Evolutionary conservation across 495 filamentous ascomycete genomes (phyloP).

Genomic region (Clavariopsis aquatica): DNA sequence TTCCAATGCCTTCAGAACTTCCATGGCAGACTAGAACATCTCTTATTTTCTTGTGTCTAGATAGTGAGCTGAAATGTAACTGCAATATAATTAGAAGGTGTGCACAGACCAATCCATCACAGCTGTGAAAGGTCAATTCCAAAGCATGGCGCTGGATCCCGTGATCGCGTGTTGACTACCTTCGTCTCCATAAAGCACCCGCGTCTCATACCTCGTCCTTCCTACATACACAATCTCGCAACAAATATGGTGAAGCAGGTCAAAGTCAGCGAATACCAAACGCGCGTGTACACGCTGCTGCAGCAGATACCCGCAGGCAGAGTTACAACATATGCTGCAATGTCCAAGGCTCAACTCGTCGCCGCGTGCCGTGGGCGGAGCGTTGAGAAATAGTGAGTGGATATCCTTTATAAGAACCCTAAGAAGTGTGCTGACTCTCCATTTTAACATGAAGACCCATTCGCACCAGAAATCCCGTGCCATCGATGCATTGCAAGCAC

Average conservation of each 20-base stretch:
- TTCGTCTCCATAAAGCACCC: neutral
- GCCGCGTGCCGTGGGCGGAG: conserved; percentile 77
- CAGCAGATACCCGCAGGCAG: conserved; percentile 68
- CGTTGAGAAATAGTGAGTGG: conserved; percentile 55
- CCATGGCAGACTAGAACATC: no score
- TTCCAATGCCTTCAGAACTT: no score
- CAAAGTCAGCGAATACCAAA: conserved; percentile 42
- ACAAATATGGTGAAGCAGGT: conserved; percentile 28
- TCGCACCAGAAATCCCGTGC: conserved; percentile 49
- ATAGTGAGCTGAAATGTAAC: no score
- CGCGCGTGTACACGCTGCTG: conserved; percentile 63
- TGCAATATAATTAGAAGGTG: neutral
- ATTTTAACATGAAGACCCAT: conserved; percentile 36
- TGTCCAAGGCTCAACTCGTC: conserved; percentile 69
- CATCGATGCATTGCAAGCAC: conserved; percentile 47
- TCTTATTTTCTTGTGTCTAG: no score
- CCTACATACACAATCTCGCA: neutral
- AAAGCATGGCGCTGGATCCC: conserved; percentile 14
- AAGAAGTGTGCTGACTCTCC: neutral
- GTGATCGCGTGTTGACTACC: conserved; percentile 6
- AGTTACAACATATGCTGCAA: conserved; percentile 71
- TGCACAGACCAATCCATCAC: neutral
- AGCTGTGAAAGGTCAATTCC: conserved; percentile 9
- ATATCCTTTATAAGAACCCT: neutral
- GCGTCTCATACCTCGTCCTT: neutral